Evolutionary conservation across 2,329 filamentous ascomycete genomes (phyloP).

Genomic region (Fusarium sarcochroum): DNA sequence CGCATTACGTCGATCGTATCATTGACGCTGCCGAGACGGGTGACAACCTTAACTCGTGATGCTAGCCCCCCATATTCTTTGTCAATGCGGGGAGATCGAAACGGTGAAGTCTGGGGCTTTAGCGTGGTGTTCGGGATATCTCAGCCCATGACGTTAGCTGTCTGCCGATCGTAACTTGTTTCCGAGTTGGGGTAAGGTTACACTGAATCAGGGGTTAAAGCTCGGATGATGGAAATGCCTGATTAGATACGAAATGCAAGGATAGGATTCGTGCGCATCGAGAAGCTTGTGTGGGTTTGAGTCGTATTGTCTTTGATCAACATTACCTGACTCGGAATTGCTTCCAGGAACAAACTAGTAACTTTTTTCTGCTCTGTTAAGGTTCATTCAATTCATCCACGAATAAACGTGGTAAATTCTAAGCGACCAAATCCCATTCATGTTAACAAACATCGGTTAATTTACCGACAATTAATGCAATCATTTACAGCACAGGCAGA

Average conservation of each 20-base stretch:
- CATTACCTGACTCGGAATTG: conserved; percentile 17
- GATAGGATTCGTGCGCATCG: conserved; percentile 37
- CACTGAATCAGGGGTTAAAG: conserved; percentile 1
- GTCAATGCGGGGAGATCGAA: conserved; percentile 28
- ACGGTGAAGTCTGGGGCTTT: conserved; percentile 34
- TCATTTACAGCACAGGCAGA: no score
- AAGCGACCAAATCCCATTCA: neutral
- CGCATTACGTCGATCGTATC: conserved; percentile 33
- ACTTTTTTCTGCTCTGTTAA: conserved; percentile 2
- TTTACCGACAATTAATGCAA: neutral
- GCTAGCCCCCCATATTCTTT: neutral
- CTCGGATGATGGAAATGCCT: neutral
- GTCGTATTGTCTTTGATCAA: conserved; percentile 19
- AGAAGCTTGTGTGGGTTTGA: conserved; percentile 13
- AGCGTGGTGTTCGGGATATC: conserved; percentile 7
- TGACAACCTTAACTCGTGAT: conserved; percentile 22
- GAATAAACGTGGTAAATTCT: neutral
- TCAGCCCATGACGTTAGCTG: conserved; percentile 24
- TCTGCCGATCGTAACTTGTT: conserved; percentile 29
- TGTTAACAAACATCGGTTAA: conserved; percentile 21
- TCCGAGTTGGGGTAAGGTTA: conserved; percentile 19
- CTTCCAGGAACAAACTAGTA: conserved; percentile 19
- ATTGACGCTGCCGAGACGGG: conserved; percentile 17
- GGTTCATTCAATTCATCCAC: conserved; percentile 27
- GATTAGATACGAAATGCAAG: neutral